Evolutionary conservation across 2,329 filamentous ascomycete species (phyloP), one percentile per base, ranked within the genome.

Genomic region (Scedosporium dehoogii): DNA sequence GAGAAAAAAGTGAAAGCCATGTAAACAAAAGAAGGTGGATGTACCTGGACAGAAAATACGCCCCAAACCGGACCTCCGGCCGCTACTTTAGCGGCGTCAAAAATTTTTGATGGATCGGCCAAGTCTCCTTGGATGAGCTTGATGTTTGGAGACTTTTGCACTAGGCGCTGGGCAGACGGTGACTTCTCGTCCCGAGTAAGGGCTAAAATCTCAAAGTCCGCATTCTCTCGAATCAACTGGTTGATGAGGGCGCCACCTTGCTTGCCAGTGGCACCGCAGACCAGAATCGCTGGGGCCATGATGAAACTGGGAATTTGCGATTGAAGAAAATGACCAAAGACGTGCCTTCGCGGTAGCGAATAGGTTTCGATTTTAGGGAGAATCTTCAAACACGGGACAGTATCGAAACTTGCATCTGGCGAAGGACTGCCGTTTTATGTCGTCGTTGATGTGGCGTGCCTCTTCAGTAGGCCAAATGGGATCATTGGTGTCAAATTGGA

Each of bases 21-120:
- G 4, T n/a, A n/a, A n/a, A n/a, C n/a, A n/a, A n/a, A n/a, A 10
- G 10, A 38, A 12, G 14, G 3, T 38, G 33, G 33, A 38, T 38
- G 14, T 65, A 84, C 75, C 72, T 86, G 84, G 0, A 88, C 82
- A 55, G 79, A 82, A 70, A 82, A 87, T 3, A 87, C 83, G 6
- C 84, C 84, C 81, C 81, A 85, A 29, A 85, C 75, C 1, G 73
- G 73, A 18, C 60, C 56, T 18, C 7, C 38, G 29, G 63, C 58
- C 3, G 63, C 63, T 7, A 62, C 62, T 61, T 72, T 64, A 5
- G 77, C 79, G 29, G 73, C 73, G 41, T 72, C 66, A 66, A 87
- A 86, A 18, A 87, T 77, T 0, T 69, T 72, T 0, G 74, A 70
- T 0, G 78, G 71, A 46, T 85, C 73, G 61, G 82, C 74, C 12